Conservation (phyloP, 2,329 filamentous ascomycete genomes). For the Cladobotryum protrusum region DNA sequence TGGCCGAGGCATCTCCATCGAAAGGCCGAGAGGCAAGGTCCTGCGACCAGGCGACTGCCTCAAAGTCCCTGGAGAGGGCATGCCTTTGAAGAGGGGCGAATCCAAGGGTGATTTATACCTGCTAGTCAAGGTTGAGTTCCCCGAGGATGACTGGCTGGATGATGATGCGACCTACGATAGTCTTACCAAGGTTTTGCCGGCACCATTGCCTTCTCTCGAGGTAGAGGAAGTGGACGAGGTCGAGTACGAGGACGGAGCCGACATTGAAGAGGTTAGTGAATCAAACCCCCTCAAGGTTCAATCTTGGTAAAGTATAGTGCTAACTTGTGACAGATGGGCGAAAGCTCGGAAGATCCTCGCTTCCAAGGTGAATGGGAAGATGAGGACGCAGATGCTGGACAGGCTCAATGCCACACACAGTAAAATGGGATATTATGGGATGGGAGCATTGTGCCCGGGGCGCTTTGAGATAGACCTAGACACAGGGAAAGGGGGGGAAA, state of each 20-base stretch:
- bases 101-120: constrained; percentile 81
- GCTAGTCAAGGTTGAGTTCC: constrained; percentile 79
- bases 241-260: constrained; percentile 73
- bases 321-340: constrained; percentile 53
- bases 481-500: background rate
- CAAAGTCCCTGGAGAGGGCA: constrained; percentile 83
- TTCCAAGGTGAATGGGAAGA: constrained; percentile 63
- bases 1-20: constrained; percentile 78
- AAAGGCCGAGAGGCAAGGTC: constrained; percentile 74
- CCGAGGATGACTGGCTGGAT: constrained; percentile 75
- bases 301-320: background rate
- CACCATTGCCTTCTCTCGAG: constrained; percentile 52
- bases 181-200: constrained; percentile 70
- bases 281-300: background rate
- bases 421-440: constrained; percentile 32
- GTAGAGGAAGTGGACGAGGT: constrained; percentile 81
- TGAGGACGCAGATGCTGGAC: constrained; percentile 60
- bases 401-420: constrained; percentile 68
- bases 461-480: background rate
- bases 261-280: constrained; percentile 65
- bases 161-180: constrained; percentile 64
- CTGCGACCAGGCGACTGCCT: constrained; percentile 78
- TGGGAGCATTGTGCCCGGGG: background rate
- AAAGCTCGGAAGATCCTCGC: constrained; percentile 61
- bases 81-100: constrained; percentile 87